Conservation (phyloP, 2,329 filamentous ascomycete species). For the Metarhizium sp. region DNA sequence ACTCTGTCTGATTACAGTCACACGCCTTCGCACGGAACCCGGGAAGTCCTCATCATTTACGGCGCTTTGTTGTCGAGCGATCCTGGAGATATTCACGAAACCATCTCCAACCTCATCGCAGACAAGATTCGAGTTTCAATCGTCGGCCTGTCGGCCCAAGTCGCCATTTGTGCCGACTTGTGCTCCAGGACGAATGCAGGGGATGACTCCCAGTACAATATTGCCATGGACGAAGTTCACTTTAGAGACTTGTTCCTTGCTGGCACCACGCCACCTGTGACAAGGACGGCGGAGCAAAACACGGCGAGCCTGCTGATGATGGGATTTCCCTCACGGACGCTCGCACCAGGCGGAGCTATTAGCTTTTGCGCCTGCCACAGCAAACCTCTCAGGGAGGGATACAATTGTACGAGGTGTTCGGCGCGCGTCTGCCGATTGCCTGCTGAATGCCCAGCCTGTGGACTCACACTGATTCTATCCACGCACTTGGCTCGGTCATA, state of each 20-base stretch:
- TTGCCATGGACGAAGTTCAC: slow-evolving; percentile 69
- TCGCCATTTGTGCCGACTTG: slow-evolving; percentile 86
- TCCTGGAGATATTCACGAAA: slow-evolving; percentile 90
- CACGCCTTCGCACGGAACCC: slow-evolving; percentile 83
- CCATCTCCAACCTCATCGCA: slow-evolving; percentile 65
- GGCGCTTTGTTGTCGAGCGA: slow-evolving; percentile 86
- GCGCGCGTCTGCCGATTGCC: slow-evolving; percentile 86
- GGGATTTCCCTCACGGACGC: slow-evolving; percentile 86
- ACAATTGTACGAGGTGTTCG: slow-evolving; percentile 80
- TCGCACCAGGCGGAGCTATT: slow-evolving; percentile 54
- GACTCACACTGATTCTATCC: slow-evolving; percentile 84
- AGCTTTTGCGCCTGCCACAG: slow-evolving; percentile 90
- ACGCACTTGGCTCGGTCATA: slow-evolving; percentile 91
- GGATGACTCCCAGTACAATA: slow-evolving; percentile 65
- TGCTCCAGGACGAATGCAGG: slow-evolving; percentile 81
- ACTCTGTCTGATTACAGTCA: slow-evolving; percentile 42
- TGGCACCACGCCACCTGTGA: slow-evolving; percentile 81
- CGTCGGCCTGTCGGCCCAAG: slow-evolving; percentile 82
- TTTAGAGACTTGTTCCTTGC: slow-evolving; percentile 83
- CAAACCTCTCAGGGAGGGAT: slow-evolving; percentile 71
- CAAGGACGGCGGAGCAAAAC: slow-evolving; percentile 52
- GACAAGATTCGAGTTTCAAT: slow-evolving; percentile 84
- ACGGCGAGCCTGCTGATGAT: slow-evolving; percentile 77
- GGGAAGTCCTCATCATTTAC: slow-evolving; percentile 86
- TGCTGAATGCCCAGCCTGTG: slow-evolving; percentile 83